Percentiles rank a stretch among this genome's conserved stretches.
Conservation (phyloP, 2,329 filamentous ascomycete species). For the Cryphonectria radicalis region DNA sequence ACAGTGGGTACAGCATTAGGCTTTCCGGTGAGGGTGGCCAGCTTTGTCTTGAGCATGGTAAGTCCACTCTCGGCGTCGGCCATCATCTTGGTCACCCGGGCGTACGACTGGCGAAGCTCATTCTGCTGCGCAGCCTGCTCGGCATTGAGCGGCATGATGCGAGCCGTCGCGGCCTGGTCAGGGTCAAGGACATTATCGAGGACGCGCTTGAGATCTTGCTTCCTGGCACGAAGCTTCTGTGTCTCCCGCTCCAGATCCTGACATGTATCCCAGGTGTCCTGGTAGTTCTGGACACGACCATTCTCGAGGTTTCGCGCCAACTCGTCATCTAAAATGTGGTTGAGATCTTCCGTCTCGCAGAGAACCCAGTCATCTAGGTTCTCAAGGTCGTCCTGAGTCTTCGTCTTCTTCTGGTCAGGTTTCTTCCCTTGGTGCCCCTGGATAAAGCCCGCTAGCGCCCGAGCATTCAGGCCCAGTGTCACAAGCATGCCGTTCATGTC, state of each 20-base stretch:
- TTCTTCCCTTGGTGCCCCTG: conserved; percentile 66
- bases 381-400: conserved; percentile 71
- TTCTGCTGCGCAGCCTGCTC: conserved; percentile 85
- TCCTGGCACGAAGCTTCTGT: conserved; percentile 72
- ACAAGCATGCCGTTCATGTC: conserved; percentile 96
- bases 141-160: conserved; percentile 75
- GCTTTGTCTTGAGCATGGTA: conserved; percentile 76
- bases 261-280: conserved; percentile 70
- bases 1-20: conserved; percentile 73
- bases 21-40: conserved; percentile 63
- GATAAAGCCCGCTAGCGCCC: conserved; percentile 68
- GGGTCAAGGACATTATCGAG: conserved; percentile 72
- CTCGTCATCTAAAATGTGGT: conserved; percentile 64
- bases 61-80: conserved; percentile 80
- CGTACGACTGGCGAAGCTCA: conserved; percentile 78
- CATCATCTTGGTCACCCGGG: conserved; percentile 73
- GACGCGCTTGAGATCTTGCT: conserved; percentile 78
- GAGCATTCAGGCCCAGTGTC: conserved; percentile 81
- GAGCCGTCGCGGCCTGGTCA: conserved; percentile 65
- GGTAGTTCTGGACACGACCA: conserved; percentile 69
- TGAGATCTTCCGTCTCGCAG: conserved; percentile 73
- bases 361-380: conserved; percentile 72
- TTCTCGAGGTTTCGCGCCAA: conserved; percentile 68
- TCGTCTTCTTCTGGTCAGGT: conserved; percentile 58
- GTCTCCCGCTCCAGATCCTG: conserved; percentile 72